Evolutionary conservation across 2,329 filamentous ascomycete genomes (phyloP).

Genomic region (Fusarium mundagurra): DNA sequence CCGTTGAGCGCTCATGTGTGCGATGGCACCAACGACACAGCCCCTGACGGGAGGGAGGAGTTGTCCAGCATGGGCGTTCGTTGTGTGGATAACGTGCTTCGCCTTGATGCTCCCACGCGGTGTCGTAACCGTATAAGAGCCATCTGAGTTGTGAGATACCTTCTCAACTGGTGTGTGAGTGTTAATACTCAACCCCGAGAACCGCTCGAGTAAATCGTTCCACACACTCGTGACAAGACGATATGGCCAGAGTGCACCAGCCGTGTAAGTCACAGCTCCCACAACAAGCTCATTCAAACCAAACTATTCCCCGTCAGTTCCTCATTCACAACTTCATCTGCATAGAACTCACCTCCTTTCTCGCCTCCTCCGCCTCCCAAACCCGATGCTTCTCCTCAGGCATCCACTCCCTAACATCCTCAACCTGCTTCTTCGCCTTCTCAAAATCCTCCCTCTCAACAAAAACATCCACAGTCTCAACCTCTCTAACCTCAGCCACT

Average conservation of each 20-base stretch:
- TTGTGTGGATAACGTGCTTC: slow-evolving; percentile 65
- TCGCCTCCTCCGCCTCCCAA: slow-evolving; percentile 49
- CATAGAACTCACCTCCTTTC: slow-evolving; percentile 39
- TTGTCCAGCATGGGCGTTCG: slow-evolving; percentile 63
- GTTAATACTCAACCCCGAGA: slow-evolving; percentile 50
- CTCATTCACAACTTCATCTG: neutral
- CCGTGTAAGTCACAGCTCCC: slow-evolving; percentile 56
- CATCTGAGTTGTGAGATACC: slow-evolving; percentile 30
- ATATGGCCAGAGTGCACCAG: slow-evolving; percentile 63
- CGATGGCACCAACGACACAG: slow-evolving; percentile 56
- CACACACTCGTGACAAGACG: slow-evolving; percentile 59
- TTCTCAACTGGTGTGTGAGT: slow-evolving; percentile 51
- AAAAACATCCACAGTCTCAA: slow-evolving; percentile 59
- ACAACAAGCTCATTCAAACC: slow-evolving; percentile 47
- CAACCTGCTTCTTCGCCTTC: slow-evolving; percentile 45
- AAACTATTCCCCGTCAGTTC: slow-evolving; percentile 45
- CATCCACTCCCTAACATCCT: slow-evolving; percentile 49
- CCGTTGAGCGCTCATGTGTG: slow-evolving; percentile 61
- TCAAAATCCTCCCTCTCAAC: slow-evolving; percentile 51
- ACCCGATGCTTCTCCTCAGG: slow-evolving; percentile 52
- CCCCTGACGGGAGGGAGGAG: slow-evolving; percentile 60
- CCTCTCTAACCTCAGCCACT: slow-evolving; percentile 54
- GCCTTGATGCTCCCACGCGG: slow-evolving; percentile 55
- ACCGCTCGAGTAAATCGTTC: slow-evolving; percentile 51
- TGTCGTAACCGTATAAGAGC: slow-evolving; percentile 56